A percentile compares a stretch with the other conserved stretches of the same genome.
These are phyloP conservation scores for Immersiporthe knoxdaviesiana DNA, from an alignment of 2,329 filamentous ascomycete species.

Conservation along the genomic window DNA sequence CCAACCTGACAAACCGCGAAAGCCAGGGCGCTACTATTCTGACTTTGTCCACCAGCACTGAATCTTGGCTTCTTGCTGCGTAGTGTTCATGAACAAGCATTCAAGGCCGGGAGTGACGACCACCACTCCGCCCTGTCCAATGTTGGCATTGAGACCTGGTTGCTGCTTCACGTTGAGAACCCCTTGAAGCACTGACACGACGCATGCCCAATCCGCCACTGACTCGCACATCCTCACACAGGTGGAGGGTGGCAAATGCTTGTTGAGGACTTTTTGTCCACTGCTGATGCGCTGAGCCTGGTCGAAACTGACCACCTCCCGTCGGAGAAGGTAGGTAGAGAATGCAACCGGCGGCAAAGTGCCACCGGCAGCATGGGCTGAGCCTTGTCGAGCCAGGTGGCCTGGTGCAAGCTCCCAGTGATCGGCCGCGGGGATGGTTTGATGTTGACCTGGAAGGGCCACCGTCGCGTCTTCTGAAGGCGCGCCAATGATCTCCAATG, in stretches of 20 bases:
- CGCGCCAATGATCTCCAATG: background rate
- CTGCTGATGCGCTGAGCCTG: slow-evolving; percentile 11
- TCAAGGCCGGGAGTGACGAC: background rate
- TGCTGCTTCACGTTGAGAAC: slow-evolving; percentile 6
- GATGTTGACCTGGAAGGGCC: background rate
- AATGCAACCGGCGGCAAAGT: background rate
- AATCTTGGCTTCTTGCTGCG: slow-evolving; percentile 10
- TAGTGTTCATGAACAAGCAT: slow-evolving; percentile 11
- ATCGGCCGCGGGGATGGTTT: background rate
- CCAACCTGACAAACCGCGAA: background rate
- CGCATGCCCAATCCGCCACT: background rate
- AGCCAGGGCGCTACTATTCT: background rate
- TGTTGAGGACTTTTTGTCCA: slow-evolving; percentile 13
- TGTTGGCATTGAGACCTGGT: background rate
- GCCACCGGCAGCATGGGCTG: too few species aligned
- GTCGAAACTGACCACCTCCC: background rate
- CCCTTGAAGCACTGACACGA: slow-evolving; percentile 7
- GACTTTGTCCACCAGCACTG: slow-evolving; percentile 17
- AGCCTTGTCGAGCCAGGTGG: background rate
- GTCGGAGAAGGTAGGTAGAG: slow-evolving; percentile 15
- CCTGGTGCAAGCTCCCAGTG: slow-evolving; percentile 21
- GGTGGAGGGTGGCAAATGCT: slow-evolving; percentile 2
- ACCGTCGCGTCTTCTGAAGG: background rate
- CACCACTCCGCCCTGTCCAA: slow-evolving; percentile 17
- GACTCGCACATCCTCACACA: background rate